These are phyloP conservation scores for Boeremia exigua DNA, from an alignment of 2,329 filamentous ascomycete genomes.

Conservation along the genomic window DNA sequence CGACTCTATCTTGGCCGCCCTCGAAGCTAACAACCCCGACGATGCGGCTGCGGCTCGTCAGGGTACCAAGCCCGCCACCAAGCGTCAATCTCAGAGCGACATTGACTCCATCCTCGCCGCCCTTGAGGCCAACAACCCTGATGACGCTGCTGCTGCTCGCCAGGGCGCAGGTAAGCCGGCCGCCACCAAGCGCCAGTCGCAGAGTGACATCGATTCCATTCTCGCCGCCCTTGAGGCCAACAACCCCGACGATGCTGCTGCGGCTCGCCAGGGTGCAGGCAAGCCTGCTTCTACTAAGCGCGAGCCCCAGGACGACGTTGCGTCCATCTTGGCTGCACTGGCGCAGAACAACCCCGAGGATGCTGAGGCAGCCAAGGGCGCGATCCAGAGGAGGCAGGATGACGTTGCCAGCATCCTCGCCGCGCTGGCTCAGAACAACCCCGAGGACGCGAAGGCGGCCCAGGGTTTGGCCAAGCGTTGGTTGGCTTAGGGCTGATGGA, in stretches of 20 bases:
- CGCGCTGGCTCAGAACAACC: slow-evolving; percentile 24
- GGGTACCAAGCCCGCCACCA: slow-evolving; percentile 8
- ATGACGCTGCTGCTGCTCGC: slow-evolving; percentile 31
- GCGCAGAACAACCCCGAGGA: slow-evolving; percentile 25
- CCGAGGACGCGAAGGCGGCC: slow-evolving; percentile 26
- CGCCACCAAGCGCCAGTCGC: slow-evolving; percentile 30
- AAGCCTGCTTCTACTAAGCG: slow-evolving; percentile 18
- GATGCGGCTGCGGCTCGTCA: slow-evolving; percentile 31
- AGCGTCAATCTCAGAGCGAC: slow-evolving; percentile 26
- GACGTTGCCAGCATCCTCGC: slow-evolving; percentile 28
- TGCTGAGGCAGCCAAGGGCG: slow-evolving; percentile 20
- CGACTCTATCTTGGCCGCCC: slow-evolving; percentile 29
- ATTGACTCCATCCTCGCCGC: slow-evolving; percentile 26
- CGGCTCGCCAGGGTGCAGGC: neutral
- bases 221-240: slow-evolving; percentile 29
- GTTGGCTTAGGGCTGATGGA: slow-evolving; percentile 11
- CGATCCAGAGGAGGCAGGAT: slow-evolving; percentile 24
- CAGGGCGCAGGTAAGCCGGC: slow-evolving; percentile 13
- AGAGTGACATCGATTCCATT: slow-evolving; percentile 29
- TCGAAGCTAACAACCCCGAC: slow-evolving; percentile 32
- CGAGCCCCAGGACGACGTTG: slow-evolving; percentile 22
- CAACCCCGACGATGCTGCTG: slow-evolving; percentile 22
- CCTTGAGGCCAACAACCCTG: slow-evolving; percentile 32
- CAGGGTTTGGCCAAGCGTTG: slow-evolving; percentile 21
- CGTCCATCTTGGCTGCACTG: slow-evolving; percentile 27